phyloP scores from a whole-genome alignment of 345 rosid species.

The Chamaenerion angustifolium region DNA sequence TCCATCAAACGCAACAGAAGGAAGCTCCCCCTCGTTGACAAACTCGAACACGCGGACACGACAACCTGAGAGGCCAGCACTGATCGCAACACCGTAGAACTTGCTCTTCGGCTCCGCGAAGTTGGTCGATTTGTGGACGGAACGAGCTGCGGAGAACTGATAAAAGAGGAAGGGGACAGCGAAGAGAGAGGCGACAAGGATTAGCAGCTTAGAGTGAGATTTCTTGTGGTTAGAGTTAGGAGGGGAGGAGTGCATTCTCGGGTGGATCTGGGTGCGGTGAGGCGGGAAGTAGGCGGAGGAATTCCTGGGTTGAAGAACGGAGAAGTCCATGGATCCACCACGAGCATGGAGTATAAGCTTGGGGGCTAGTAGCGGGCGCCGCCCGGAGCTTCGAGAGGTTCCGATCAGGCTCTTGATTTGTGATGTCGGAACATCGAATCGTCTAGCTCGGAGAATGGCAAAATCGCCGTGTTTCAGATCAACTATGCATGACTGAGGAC shows the following conservation, averaged over 20 bases:
- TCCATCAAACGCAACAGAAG: conserved; percentile 15
- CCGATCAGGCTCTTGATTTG: no score
- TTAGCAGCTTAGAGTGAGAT: conserved; percentile 12
- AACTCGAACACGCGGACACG: conserved; percentile 23
- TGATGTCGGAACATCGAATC: no score
- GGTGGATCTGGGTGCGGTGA: conserved; percentile 40
- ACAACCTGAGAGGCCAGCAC: conserved; percentile 12
- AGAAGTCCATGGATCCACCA: conserved; percentile 18
- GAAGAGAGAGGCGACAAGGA: conserved; percentile 16
- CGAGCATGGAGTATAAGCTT: neutral
- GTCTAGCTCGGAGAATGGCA: no score
- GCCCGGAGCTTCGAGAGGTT: no score
- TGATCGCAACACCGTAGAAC: conserved; percentile 18
- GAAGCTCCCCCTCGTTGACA: conserved; percentile 23
- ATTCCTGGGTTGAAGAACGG: conserved; percentile 19
- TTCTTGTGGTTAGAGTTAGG: conserved; percentile 4
- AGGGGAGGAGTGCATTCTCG: conserved; percentile 27
- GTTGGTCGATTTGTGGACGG: conserved; percentile 26
- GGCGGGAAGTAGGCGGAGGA: conserved; percentile 25
- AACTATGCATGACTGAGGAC: no score
- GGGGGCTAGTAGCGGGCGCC: no score
- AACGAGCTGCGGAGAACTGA: conserved; percentile 25
- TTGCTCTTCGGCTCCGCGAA: conserved; percentile 17
- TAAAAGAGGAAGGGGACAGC: conserved; percentile 24
- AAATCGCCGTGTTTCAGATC: no score